Percentiles rank a stretch among this genome's conserved stretches.
These are phyloP conservation scores for Cercospora sesami DNA, from an alignment of 2,329 filamentous ascomycete genomes.

Conservation along the genomic window DNA sequence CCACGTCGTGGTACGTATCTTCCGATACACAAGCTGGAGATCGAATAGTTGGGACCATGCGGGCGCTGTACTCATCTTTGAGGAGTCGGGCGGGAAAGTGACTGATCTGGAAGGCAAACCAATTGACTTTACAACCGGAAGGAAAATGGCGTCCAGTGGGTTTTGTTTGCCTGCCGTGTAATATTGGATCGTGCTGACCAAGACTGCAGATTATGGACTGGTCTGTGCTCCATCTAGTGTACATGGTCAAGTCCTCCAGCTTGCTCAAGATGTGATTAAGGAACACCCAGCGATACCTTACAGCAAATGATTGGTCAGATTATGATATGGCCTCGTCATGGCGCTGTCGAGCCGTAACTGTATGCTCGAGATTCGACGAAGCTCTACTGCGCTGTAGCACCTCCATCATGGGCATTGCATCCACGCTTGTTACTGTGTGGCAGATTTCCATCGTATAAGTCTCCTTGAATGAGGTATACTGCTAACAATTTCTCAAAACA, in stretches of 20 bases:
- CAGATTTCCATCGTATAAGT: neutral
- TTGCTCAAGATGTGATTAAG: conserved; percentile 24
- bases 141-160: conserved; percentile 31
- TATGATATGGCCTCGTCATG: neutral
- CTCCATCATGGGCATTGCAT: neutral
- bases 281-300: conserved; percentile 12
- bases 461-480: neutral
- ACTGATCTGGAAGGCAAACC: conserved; percentile 53
- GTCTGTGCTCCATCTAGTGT: conserved; percentile 28
- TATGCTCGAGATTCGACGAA: neutral
- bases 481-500: too few species aligned
- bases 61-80: conserved; percentile 41
- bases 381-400: neutral
- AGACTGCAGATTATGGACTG: conserved; percentile 25
- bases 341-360: neutral
- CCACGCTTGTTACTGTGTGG: neutral
- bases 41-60: conserved; percentile 56
- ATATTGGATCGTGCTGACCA: conserved; percentile 10
- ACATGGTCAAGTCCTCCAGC: conserved; percentile 25
- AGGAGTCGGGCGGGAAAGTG: conserved; percentile 48
- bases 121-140: conserved; percentile 47
- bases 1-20: conserved; percentile 29
- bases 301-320: conserved; percentile 9
- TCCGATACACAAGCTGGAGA: conserved; percentile 29
- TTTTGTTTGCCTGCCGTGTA: neutral